A percentile compares a stretch with the other conserved stretches of the same genome.
Conservation (phyloP, 192 early-diverging fungal species). For the Coemansia javaensis region DNA sequence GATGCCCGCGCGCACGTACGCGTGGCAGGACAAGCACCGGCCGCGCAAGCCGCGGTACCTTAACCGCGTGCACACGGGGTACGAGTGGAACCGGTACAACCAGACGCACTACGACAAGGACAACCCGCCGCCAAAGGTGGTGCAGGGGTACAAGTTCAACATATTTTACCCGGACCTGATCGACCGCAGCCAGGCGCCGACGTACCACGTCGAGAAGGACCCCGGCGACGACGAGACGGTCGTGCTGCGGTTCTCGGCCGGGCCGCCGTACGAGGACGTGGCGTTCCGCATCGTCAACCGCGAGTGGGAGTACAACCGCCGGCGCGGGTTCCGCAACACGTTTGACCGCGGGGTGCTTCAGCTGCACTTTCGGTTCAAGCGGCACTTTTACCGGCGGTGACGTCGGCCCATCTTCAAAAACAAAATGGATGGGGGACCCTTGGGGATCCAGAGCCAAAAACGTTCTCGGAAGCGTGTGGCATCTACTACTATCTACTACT, state of each 20-base stretch:
- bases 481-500: too few relatives aligned
- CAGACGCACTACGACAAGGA: constrained; percentile 96
- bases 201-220: constrained; percentile 76
- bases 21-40: constrained; percentile 92
- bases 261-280: constrained; percentile 96
- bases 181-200: constrained; percentile 86
- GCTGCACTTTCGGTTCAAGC: constrained; percentile 80
- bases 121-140: constrained; percentile 96
- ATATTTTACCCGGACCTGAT: constrained; percentile 98
- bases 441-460: too few relatives aligned
- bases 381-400: constrained; percentile 70
- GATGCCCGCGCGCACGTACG: constrained; percentile 56
- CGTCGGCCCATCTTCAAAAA: background rate
- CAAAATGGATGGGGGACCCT: too few relatives aligned
- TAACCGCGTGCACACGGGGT: constrained; percentile 96
- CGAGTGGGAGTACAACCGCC: constrained; percentile 94
- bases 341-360: constrained; percentile 80
- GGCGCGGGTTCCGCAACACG: constrained; percentile 71
- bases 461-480: background rate
- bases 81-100: constrained; percentile 99
- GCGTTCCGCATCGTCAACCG: constrained; percentile 94
- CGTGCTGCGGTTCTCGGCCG: constrained; percentile 85
- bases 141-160: constrained; percentile 98
- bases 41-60: constrained; percentile 94
- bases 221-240: constrained; percentile 69